A percentile compares a stretch with the other conserved stretches of the same genome.
Conservation (phyloP, 345 rosid genomes). For the Stellera chamaejasme region DNA sequence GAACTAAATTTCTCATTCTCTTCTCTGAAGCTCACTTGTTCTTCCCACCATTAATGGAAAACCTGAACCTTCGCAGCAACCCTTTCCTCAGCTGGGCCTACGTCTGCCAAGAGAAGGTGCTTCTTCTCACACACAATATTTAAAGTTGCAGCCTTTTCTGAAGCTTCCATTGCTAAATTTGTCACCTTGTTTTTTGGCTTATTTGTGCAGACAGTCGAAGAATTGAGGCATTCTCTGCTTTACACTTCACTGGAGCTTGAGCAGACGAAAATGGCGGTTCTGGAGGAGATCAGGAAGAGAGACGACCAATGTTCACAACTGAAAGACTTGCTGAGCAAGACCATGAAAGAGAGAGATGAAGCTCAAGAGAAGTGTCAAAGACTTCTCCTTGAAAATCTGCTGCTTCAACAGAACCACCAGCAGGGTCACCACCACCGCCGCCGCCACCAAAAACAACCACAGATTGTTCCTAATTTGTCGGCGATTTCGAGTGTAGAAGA, state of each 20-base stretch:
- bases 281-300: conserved; percentile 55
- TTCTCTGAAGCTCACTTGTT: conserved; percentile 13
- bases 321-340: conserved; percentile 36
- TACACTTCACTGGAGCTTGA: conserved; percentile 64
- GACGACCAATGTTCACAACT: conserved; percentile 53
- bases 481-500: conserved; percentile 89
- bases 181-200: conserved; percentile 7
- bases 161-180: background rate
- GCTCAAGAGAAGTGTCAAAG: conserved; percentile 48
- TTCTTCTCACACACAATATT: background rate
- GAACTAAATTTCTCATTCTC: conserved; percentile 1
- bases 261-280: conserved; percentile 49
- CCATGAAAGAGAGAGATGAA: conserved; percentile 53
- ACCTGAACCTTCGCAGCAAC: conserved; percentile 25
- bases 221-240: conserved; percentile 49
- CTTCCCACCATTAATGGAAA: conserved; percentile 1
- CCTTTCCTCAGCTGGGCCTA: conserved; percentile 47
- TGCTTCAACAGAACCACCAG: conserved; percentile 8
- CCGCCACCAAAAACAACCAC: conserved; percentile 25
- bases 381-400: conserved; percentile 33
- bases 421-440: conserved; percentile 2
- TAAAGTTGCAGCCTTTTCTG: background rate
- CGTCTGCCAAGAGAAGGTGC: conserved; percentile 60
- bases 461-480: conserved; percentile 45
- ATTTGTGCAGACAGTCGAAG: conserved; percentile 48